Percentiles rank a stretch among this genome's conserved stretches.
Conservation (phyloP, 345 rosid genomes). For the Aurinia saxatilis region DNA sequence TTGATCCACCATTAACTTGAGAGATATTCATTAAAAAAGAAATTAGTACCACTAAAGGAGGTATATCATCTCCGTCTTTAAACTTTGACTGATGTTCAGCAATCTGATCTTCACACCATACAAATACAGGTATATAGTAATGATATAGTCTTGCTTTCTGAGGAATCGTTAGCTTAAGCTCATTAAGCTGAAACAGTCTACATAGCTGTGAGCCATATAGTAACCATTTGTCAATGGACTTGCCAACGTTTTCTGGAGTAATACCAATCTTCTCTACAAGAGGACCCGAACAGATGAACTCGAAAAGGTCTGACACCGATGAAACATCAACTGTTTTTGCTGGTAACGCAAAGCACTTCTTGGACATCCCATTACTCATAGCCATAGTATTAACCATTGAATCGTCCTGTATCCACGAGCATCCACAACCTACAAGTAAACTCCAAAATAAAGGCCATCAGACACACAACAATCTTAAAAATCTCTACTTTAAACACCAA, state of each 20-base stretch:
- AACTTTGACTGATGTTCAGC: constrained; percentile 56
- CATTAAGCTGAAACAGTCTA: constrained; percentile 65
- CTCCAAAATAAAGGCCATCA: neutral
- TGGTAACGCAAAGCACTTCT: constrained; percentile 35
- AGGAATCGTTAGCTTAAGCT: constrained; percentile 54
- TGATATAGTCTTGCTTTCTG: constrained; percentile 81
- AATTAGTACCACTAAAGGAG: constrained; percentile 82
- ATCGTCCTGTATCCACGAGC: constrained; percentile 51
- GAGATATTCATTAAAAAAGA: neutral
- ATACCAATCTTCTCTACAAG: constrained; percentile 56
- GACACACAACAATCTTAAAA: neutral
- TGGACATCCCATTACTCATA: constrained; percentile 2
- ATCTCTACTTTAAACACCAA: neutral
- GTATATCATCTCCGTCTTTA: constrained; percentile 57
- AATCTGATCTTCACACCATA: constrained; percentile 93
- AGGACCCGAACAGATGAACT: constrained; percentile 83
- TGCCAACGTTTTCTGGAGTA: constrained; percentile 50
- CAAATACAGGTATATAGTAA: constrained; percentile 85
- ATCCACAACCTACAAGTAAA: constrained; percentile 35
- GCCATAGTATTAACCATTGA: constrained; percentile 26
- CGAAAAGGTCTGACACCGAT: constrained; percentile 68
- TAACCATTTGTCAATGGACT: constrained; percentile 79
- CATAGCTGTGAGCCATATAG: constrained; percentile 53
- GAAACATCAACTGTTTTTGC: constrained; percentile 54
- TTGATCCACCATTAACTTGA: neutral